Conservation (phyloP, 2,329 filamentous ascomycete genomes). For the Cryphonectria parasitica region DNA sequence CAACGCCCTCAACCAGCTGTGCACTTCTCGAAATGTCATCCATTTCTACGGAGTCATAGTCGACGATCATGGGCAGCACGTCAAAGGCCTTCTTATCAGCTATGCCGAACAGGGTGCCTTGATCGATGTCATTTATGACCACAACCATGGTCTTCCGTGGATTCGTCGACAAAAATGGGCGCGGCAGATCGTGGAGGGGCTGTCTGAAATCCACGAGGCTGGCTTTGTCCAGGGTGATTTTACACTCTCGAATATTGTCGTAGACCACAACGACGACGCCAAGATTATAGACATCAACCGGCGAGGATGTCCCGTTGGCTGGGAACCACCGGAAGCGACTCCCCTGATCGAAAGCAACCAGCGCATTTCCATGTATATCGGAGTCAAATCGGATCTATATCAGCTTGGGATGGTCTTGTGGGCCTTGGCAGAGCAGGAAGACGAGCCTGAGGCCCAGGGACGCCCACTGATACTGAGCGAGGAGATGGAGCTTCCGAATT, state of each 20-base stretch:
- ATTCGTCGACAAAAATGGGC: slow-evolving; percentile 82
- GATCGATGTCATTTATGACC: slow-evolving; percentile 88
- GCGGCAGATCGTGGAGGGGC: slow-evolving; percentile 83
- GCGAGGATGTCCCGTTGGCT: slow-evolving; percentile 93
- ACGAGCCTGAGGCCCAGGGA: slow-evolving; percentile 82
- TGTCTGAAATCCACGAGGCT: slow-evolving; percentile 91
- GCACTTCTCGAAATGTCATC: slow-evolving; percentile 76
- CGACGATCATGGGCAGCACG: slow-evolving; percentile 71
- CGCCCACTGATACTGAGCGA: slow-evolving; percentile 68
- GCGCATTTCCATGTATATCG: slow-evolving; percentile 94
- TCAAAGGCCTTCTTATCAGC: slow-evolving; percentile 89
- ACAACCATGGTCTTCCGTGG: slow-evolving; percentile 68
- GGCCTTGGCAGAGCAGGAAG: slow-evolving; percentile 83
- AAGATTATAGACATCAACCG: slow-evolving; percentile 99
- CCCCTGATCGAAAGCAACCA: slow-evolving; percentile 85
- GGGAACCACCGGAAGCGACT: slow-evolving; percentile 93
- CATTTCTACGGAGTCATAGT: slow-evolving; percentile 86
- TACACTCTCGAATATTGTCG: slow-evolving; percentile 94
- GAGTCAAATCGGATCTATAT: slow-evolving; percentile 94
- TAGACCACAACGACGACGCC: slow-evolving; percentile 81
- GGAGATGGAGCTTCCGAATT: slow-evolving; percentile 70
- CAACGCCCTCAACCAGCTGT: slow-evolving; percentile 84
- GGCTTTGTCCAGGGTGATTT: slow-evolving; percentile 98
- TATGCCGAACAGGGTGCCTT: slow-evolving; percentile 86
- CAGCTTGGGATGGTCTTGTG: slow-evolving; percentile 97